Percentiles rank a stretch among this genome's conserved stretches.
Conservation (phyloP, 2,329 filamentous ascomycete genomes). For the Penicillium sp. region DNA sequence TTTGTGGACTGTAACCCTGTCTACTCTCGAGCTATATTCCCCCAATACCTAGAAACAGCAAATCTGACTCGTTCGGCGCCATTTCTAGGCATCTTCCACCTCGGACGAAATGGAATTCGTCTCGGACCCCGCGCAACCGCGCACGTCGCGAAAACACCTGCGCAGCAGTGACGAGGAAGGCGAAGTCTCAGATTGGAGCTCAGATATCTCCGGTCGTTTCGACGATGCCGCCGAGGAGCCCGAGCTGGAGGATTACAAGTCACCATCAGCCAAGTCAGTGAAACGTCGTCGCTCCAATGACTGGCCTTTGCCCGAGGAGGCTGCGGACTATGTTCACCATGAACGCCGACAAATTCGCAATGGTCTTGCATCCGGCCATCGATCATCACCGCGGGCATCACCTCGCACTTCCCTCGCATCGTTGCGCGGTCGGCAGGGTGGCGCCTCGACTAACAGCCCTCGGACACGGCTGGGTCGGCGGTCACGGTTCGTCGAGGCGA, state of each 20-base stretch:
- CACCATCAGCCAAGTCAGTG: constrained; percentile 32
- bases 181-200: constrained; percentile 27
- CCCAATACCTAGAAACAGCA: neutral
- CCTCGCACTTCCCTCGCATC: constrained; percentile 21
- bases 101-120: constrained; percentile 20
- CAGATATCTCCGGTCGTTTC: constrained; percentile 37
- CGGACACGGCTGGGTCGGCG: constrained; percentile 50
- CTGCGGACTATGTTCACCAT: constrained; percentile 21
- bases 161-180: constrained; percentile 24
- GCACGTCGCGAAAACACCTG: constrained; percentile 34
- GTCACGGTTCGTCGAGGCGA: constrained; percentile 74
- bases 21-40: neutral
- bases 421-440: constrained; percentile 19
- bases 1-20: neutral
- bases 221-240: constrained; percentile 38
- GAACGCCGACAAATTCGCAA: constrained; percentile 15
- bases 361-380: constrained; percentile 8
- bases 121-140: constrained; percentile 18
- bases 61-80: constrained; percentile 14
- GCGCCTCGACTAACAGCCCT: constrained; percentile 19
- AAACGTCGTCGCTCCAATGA: constrained; percentile 49
- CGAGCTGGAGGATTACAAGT: constrained; percentile 22
- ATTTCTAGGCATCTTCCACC: constrained; percentile 10
- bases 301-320: constrained; percentile 43
- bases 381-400: constrained; percentile 21